A percentile compares a stretch with the other conserved stretches of the same genome.
Evolutionary conservation across 2,329 filamentous ascomycete genomes (phyloP).

Genomic region (Dactylellina leptospora): DNA sequence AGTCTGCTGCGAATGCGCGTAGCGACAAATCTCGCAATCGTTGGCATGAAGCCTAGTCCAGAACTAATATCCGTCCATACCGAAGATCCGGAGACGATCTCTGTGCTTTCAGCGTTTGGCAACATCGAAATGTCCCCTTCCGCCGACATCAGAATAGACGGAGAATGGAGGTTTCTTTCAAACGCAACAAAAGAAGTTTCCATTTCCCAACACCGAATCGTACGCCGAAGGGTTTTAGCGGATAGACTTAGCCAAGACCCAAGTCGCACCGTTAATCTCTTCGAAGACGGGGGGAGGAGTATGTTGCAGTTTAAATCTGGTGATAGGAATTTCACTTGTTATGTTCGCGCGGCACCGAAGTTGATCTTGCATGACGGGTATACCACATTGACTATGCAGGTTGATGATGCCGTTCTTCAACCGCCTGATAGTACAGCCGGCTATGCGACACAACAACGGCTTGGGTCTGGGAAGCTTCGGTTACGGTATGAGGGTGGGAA

Average conservation of each 20-base stretch:
- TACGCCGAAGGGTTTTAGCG: slow-evolving; percentile 24
- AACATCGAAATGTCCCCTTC: slow-evolving; percentile 46
- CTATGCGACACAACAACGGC: slow-evolving; percentile 15
- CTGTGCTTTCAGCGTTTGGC: slow-evolving; percentile 40
- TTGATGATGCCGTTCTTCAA: slow-evolving; percentile 42
- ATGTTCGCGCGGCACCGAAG: slow-evolving; percentile 36
- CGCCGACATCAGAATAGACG: slow-evolving; percentile 47
- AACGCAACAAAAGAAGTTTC: slow-evolving; percentile 35
- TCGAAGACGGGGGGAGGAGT: slow-evolving; percentile 38
- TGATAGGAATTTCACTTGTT: slow-evolving; percentile 36
- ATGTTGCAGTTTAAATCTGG: slow-evolving; percentile 48
- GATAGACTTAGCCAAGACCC: slow-evolving; percentile 40
- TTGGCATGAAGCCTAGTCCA: slow-evolving; percentile 28
- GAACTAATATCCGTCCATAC: slow-evolving; percentile 43
- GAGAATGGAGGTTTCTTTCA: slow-evolving; percentile 39
- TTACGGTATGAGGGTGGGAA: slow-evolving; percentile 35
- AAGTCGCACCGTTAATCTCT: slow-evolving; percentile 14
- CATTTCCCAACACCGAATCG: slow-evolving; percentile 37
- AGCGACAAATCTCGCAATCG: slow-evolving; percentile 44
- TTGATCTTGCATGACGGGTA: slow-evolving; percentile 28
- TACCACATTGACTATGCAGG: slow-evolving; percentile 41
- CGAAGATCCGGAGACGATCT: slow-evolving; percentile 40
- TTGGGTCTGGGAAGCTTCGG: slow-evolving; percentile 39
- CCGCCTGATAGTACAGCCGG: slow-evolving; percentile 13
- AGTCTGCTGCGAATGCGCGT: slow-evolving; percentile 36